These are phyloP conservation scores for Cercospora brassicicola DNA, from an alignment of 2,329 filamentous ascomycete genomes.

Conservation along the genomic window DNA sequence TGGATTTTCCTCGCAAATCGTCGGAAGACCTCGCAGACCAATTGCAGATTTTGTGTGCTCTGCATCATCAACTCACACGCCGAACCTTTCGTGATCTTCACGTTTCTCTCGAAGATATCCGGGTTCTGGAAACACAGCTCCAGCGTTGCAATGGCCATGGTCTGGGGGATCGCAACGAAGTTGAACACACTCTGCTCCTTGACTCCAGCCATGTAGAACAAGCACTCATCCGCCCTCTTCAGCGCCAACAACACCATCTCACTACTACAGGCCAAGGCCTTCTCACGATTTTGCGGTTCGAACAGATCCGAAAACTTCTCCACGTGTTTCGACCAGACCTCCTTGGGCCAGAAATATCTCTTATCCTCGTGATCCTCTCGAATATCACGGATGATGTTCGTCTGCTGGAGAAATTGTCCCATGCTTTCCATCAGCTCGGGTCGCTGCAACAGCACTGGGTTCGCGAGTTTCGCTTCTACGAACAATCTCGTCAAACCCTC, in stretches of 20 bases:
- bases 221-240: slow-evolving; percentile 81
- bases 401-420: slow-evolving; percentile 97
- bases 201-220: slow-evolving; percentile 96
- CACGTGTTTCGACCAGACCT: slow-evolving; percentile 96
- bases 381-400: slow-evolving; percentile 96
- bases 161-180: slow-evolving; percentile 94
- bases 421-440: slow-evolving; percentile 87
- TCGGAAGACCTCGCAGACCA: slow-evolving; percentile 80
- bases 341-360: slow-evolving; percentile 89
- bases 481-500: slow-evolving; percentile 90
- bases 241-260: slow-evolving; percentile 94
- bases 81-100: slow-evolving; percentile 96
- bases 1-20: slow-evolving; percentile 78
- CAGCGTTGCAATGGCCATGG: slow-evolving; percentile 94
- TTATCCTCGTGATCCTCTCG: slow-evolving; percentile 85
- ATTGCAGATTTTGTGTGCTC: slow-evolving; percentile 83
- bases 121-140: slow-evolving; percentile 92
- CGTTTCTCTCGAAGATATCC: slow-evolving; percentile 76
- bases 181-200: slow-evolving; percentile 98
- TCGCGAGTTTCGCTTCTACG: slow-evolving; percentile 81
- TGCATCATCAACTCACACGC: slow-evolving; percentile 90
- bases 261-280: slow-evolving; percentile 80
- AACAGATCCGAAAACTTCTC: slow-evolving; percentile 87
- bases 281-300: slow-evolving; percentile 71
- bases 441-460: slow-evolving; percentile 76